Conservation (phyloP, 345 rosid species). For the Salix exigua region DNA sequence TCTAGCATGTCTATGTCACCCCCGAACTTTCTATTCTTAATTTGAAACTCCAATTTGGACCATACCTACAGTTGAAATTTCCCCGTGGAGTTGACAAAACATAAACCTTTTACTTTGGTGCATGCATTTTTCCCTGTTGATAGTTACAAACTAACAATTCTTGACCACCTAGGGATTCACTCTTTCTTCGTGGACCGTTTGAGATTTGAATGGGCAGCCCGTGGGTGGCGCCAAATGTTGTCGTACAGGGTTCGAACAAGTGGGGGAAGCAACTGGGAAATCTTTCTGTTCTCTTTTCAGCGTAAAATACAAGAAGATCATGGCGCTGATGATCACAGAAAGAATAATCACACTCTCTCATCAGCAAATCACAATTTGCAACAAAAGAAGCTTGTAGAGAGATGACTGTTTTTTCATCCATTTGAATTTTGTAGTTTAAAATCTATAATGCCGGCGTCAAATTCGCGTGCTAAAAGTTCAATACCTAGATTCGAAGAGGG, state of each 20-base stretch:
- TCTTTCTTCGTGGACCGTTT: not conserved
- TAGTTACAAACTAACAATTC: not conserved
- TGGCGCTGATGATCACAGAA: not conserved
- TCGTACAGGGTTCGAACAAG: no score
- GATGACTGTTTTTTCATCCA: not conserved
- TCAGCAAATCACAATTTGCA: slow-evolving; percentile 5
- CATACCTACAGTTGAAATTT: not conserved
- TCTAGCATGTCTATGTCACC: not conserved
- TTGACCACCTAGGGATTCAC: not conserved
- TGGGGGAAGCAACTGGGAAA: not conserved
- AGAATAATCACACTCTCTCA: not conserved
- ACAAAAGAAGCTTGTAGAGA: not conserved
- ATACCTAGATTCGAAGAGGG: not conserved
- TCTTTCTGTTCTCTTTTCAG: not conserved
- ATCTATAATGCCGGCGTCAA: not conserved
- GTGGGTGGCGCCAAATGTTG: no score
- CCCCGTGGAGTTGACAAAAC: not conserved
- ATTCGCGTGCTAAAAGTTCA: slow-evolving; percentile 6
- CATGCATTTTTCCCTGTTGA: not conserved
- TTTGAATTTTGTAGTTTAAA: not conserved
- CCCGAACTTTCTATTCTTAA: not conserved
- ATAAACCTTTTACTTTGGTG: not conserved
- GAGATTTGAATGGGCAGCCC: no score
- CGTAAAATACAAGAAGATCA: not conserved
- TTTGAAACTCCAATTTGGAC: not conserved